Percentiles rank a stretch among this genome's conserved stretches.
These are phyloP conservation scores for Plasmodium coatneyi DNA, from an alignment of 169 alveolate species.

Conservation along the genomic window DNA sequence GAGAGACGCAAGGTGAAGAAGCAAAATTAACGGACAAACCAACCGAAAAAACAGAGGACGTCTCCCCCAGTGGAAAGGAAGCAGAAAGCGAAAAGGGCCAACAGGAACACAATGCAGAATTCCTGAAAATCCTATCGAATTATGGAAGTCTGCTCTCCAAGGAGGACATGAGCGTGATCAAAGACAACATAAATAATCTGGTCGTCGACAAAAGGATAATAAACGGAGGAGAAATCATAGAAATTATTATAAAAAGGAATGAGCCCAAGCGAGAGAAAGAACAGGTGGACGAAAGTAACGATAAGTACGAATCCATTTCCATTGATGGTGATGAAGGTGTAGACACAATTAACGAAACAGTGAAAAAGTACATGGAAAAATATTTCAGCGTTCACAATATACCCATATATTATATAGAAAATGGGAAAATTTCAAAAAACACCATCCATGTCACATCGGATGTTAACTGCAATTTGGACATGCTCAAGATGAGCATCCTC, in stretches of 20 bases:
- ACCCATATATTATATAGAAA: constrained; percentile 37
- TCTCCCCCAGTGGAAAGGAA: not conserved
- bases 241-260: constrained; percentile 24
- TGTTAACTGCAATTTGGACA: constrained; percentile 33
- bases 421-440: constrained; percentile 29
- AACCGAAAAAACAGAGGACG: not conserved
- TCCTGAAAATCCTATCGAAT: constrained; percentile 13
- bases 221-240: constrained; percentile 21
- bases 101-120: not conserved
- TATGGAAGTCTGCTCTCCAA: constrained; percentile 33
- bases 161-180: constrained; percentile 30
- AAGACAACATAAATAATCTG: constrained; percentile 12
- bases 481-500: constrained; percentile 64
- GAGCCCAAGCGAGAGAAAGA: not conserved
- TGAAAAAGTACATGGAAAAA: constrained; percentile 48
- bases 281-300: not conserved
- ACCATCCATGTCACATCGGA: constrained; percentile 65
- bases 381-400: constrained; percentile 43
- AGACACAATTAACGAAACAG: constrained; percentile 27
- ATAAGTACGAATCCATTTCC: constrained; percentile 16
- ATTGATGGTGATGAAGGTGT: constrained; percentile 28
- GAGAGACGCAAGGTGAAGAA: not conserved
- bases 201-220: constrained; percentile 3
- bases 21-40: not conserved
- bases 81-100: not conserved